Evolutionary conservation across 441 rosid genomes (phyloP), one percentile per base, ranked within the genome.

Genomic region (Corymbia citriodora): DNA sequence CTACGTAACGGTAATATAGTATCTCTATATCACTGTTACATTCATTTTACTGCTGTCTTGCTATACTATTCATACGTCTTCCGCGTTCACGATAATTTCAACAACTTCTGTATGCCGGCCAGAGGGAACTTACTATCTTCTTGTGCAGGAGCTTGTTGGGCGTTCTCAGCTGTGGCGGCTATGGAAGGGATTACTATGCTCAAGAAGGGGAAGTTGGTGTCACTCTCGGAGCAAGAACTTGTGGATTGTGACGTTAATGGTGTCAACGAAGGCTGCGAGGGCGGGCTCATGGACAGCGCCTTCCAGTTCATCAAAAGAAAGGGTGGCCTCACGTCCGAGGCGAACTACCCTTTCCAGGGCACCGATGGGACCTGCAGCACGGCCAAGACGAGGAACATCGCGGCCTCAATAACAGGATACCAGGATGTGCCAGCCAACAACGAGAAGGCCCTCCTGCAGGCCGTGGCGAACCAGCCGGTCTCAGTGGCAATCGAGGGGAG

Each of bases 401-500:
- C 50, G 6, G 91, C 91, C 52, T 52, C 68, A 3, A 90, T 90
- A 50, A 50, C 91, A 2, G 90, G 91, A 36, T 90, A 87, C 83
- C 88, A 88, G 88, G 91, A 90, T 27, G 91, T 90, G 57, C 89
- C 91, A 8, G 25, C 14, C 12, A 90, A 90, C 90, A 82, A 65
- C n/a, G 91, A 90, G 88, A 49, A 88, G 48, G 91, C 91, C 25
- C 87, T 90, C 27, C 40, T 90, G 83, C 88, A 90, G 53, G 91
- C 90, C 3, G 91, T 88, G 79, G 90, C 91, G 1, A 90, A 90
- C 91, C 91, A 90, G 88, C 91, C 91, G 4, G 91, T 90, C 49
- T 90, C 91, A 3, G 88, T 90, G 13, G 91, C 88, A 9, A 83
- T 90, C 2, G 91, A 90, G 52, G 91, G 88, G 25, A 29, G 90